Conservation (phyloP, 345 rosid species). For the Populus davidiana region DNA sequence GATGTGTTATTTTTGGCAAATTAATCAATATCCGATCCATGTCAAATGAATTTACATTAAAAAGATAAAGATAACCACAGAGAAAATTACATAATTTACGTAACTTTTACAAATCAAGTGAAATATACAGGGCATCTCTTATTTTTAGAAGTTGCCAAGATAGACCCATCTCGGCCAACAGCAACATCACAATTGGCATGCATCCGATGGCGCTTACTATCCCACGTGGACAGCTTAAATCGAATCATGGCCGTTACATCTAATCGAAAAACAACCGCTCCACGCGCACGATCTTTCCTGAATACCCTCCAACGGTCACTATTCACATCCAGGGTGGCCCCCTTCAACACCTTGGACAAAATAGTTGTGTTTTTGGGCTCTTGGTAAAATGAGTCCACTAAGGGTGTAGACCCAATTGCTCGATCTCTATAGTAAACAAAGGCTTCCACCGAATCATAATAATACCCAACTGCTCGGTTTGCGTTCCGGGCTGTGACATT, state of each 20-base stretch:
- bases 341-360: constrained; percentile 41
- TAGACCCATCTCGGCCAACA: constrained; percentile 64
- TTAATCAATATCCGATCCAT: not conserved
- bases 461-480: constrained; percentile 57
- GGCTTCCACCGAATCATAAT: constrained; percentile 52
- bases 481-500: constrained; percentile 68
- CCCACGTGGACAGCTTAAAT: constrained; percentile 73
- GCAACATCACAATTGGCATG: constrained; percentile 52
- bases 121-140: constrained; percentile 78
- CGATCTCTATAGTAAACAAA: constrained; percentile 60
- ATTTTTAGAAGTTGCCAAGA: constrained; percentile 44
- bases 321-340: constrained; percentile 53
- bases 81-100: not conserved
- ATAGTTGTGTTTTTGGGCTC: constrained; percentile 66
- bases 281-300: constrained; percentile 46
- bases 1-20: not conserved
- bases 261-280: constrained; percentile 58
- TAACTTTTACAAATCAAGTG: constrained; percentile 31
- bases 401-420: constrained; percentile 45
- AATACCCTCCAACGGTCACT: constrained; percentile 64
- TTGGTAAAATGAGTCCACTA: constrained; percentile 48
- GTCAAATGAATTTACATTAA: not conserved
- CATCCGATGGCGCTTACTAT: constrained; percentile 55
- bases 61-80: not conserved
- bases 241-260: constrained; percentile 51